A percentile compares a stretch with the other conserved stretches of the same genome.
These are phyloP conservation scores for Rhodamnia rubescens DNA, from an alignment of 345 rosid species.

Conservation along the genomic window DNA sequence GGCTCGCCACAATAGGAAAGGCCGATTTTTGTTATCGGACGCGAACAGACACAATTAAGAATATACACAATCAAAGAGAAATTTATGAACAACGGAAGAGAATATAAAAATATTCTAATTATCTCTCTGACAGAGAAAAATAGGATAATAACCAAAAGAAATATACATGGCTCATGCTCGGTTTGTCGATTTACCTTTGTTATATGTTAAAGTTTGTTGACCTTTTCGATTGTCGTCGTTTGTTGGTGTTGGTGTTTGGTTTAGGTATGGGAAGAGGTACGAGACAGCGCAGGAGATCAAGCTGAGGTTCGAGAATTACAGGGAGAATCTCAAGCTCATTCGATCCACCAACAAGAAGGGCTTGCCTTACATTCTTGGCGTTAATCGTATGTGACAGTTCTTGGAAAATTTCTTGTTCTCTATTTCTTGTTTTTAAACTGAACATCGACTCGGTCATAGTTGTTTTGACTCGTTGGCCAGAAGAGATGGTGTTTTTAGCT, in stretches of 20 bases:
- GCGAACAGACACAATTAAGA: no score
- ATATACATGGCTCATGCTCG: no score
- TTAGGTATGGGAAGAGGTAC: constrained; percentile 65
- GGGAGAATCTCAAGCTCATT: constrained; percentile 61
- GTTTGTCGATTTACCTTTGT: background rate
- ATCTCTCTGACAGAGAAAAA: background rate
- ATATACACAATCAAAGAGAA: background rate
- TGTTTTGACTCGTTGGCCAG: background rate
- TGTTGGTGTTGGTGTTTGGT: background rate
- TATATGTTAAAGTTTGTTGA: background rate
- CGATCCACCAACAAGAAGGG: constrained; percentile 60
- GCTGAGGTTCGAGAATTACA: constrained; percentile 57
- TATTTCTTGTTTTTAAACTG: background rate
- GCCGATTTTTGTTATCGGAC: background rate
- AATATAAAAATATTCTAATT: background rate
- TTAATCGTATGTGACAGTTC: constrained; percentile 43
- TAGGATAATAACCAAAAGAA: no score
- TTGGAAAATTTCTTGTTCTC: background rate
- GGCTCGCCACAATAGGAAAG: no score
- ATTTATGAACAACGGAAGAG: no score
- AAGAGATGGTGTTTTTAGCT: background rate
- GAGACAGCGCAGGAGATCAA: constrained; percentile 58
- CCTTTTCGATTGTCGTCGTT: background rate
- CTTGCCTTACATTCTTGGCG: constrained; percentile 52
- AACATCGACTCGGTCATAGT: background rate